Base-by-base conservation (phyloP, 768 basidiomycete genomes). In the Agrocybe pediades region DNA sequence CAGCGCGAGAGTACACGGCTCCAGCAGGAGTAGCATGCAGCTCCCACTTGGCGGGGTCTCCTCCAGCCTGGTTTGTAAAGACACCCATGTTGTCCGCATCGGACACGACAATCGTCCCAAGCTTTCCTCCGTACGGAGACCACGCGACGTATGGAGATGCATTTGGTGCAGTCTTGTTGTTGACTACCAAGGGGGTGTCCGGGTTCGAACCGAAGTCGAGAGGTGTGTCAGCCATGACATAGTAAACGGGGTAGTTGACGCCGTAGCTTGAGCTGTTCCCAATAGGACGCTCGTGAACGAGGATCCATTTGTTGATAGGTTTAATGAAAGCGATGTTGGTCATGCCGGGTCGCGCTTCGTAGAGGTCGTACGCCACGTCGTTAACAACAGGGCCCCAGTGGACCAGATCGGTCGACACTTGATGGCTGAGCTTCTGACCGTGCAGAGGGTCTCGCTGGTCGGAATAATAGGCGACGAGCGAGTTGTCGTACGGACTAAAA, bases 381-480 rank as follows among this genome's bases (percentile, higher is more conserved):
- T 44, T 24, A 8, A 44, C 43, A 6, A 44, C 43, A 20, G 43
- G 11, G n/a, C 43, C 43, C 43, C 43, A 44, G n/a, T 13, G 5
- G 11, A 44, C n/a, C 11, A 44, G 43, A 24, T 44, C 43, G 43
- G 43, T 20, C 15, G 43, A 44, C n/a, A 20, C 13, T 44, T 44
- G 43, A 24, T 44, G 43, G 7, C 13, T 24, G 20, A 44, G 43
- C 43, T 44, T 44, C 20, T 44, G 43, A 6, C 43, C 43, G 20
- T 44, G 43, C 13, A 44, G n/a, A 6, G 43, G 43, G 43, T 44
- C 43, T 8, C 43, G 43, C 26, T 44, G 43, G 43, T 44, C 43
- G 23, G 43, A 44, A n/a, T 44, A 44, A 24, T 20, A 44, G 23
- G 21, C 43, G n/a, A 13, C 20, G 26, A 44, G 21, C 15, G 11